Evolutionary conservation across 1,284 basidiomycete genomes (phyloP).

Genomic region (Ganoderma sp.): DNA sequence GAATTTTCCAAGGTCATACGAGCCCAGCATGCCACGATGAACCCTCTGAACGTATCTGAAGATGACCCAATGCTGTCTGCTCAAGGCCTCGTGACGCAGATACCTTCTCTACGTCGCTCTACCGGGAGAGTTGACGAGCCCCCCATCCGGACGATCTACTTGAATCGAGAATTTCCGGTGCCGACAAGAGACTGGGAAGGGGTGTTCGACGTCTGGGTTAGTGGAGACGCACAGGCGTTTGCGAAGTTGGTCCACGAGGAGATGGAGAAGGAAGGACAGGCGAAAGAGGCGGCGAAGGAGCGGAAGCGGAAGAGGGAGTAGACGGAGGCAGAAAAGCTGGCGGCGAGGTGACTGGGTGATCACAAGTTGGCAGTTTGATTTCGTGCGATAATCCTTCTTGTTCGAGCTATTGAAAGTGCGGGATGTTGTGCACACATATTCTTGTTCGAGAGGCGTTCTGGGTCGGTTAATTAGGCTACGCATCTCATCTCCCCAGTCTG

Average conservation of each 20-base stretch:
- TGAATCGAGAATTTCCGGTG: slow-evolving; percentile 90
- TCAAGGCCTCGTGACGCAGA: slow-evolving; percentile 44
- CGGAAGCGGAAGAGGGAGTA: slow-evolving; percentile 27
- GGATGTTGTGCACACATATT: no score
- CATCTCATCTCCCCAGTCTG: no score
- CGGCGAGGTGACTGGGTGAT: no score
- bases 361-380: no score
- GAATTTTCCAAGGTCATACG: slow-evolving; percentile 87
- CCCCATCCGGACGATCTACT: slow-evolving; percentile 77
- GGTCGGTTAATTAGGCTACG: no score
- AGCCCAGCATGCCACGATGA: slow-evolving; percentile 48
- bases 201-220: slow-evolving; percentile 90
- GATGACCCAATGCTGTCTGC: slow-evolving; percentile 29
- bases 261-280: slow-evolving; percentile 48
- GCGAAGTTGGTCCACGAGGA: slow-evolving; percentile 63
- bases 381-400: no score
- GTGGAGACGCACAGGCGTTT: slow-evolving; percentile 87
- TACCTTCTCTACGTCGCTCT: slow-evolving; percentile 44
- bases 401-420: no score
- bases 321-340: no score
- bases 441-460: no score
- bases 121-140: slow-evolving; percentile 20
- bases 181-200: slow-evolving; percentile 89
- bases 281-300: slow-evolving; percentile 22
- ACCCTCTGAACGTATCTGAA: slow-evolving; percentile 11